Conservation (phyloP, 805 yeast genomes). For the Suhomyces kilbournensis region DNA sequence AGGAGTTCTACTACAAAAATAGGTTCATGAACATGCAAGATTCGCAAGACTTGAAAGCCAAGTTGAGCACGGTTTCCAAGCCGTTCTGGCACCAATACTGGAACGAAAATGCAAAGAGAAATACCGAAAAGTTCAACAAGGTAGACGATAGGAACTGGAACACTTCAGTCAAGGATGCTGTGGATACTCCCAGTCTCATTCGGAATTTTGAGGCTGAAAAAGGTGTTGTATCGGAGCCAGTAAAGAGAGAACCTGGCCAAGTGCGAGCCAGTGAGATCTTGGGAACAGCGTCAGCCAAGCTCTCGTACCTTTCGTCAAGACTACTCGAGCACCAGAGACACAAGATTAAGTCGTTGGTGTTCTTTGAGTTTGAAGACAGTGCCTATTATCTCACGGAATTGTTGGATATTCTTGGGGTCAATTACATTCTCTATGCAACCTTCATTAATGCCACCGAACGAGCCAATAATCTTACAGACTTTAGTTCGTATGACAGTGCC, state of each 20-base stretch:
- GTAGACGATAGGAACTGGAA: slow-evolving; percentile 22
- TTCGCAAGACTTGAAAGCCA: slow-evolving; percentile 23
- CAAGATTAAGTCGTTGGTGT: slow-evolving; percentile 55
- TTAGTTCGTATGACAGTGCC: slow-evolving; percentile 37
- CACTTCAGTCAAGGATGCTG: slow-evolving; percentile 11
- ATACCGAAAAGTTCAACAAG: slow-evolving; percentile 34
- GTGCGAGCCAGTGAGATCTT: slow-evolving; percentile 37
- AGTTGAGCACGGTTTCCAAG: slow-evolving; percentile 31
- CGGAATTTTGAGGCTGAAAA: slow-evolving; percentile 7
- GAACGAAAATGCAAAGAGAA: slow-evolving; percentile 39
- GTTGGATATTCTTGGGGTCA: slow-evolving; percentile 57
- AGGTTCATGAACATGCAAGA: slow-evolving; percentile 39
- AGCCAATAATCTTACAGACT: slow-evolving; percentile 50
- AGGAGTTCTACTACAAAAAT: slow-evolving; percentile 52
- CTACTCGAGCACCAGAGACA: slow-evolving; percentile 49
- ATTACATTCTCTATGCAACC: slow-evolving; percentile 63
- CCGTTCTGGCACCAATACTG: slow-evolving; percentile 57
- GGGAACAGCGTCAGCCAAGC: slow-evolving; percentile 66
- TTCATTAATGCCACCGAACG: slow-evolving; percentile 51
- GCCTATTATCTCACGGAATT: slow-evolving; percentile 67
- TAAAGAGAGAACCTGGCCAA: background rate
- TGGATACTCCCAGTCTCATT: slow-evolving; percentile 12
- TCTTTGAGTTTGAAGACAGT: slow-evolving; percentile 68
- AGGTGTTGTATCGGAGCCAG: background rate
- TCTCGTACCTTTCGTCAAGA: slow-evolving; percentile 57